These are phyloP conservation scores for Cladosporium phlei DNA, from an alignment of 2,329 filamentous ascomycete genomes.

Conservation along the genomic window DNA sequence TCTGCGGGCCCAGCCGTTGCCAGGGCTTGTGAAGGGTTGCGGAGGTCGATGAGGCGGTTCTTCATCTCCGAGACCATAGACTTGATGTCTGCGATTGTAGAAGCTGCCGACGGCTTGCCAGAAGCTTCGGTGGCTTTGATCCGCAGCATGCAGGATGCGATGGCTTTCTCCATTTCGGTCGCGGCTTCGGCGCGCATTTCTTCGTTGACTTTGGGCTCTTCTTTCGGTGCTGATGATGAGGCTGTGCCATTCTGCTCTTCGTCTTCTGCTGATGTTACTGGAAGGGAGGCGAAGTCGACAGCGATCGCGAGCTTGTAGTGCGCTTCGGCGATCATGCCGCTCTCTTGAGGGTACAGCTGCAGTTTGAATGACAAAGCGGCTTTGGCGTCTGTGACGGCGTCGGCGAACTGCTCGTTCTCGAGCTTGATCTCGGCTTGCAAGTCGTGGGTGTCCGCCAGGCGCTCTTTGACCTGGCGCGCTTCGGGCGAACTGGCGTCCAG, in stretches of 20 bases:
- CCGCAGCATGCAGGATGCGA: conserved; percentile 66
- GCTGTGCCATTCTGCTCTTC: conserved; percentile 39
- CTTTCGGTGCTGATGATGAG: conserved; percentile 22
- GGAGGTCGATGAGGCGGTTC: conserved; percentile 67
- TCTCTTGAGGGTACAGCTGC: conserved; percentile 72
- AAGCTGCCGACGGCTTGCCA: conserved; percentile 55
- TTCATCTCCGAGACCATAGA: conserved; percentile 77
- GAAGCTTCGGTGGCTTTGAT: conserved; percentile 63
- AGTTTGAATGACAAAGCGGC: conserved; percentile 74
- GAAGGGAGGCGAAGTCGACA: conserved; percentile 85
- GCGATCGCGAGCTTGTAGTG: conserved; percentile 96
- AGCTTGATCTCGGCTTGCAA: conserved; percentile 94
- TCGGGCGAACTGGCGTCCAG: conserved; percentile 20
- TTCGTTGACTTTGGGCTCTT: conserved; percentile 56
- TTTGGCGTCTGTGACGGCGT: conserved; percentile 79
- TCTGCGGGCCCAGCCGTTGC: conserved; percentile 48
- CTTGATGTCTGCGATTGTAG: conserved; percentile 68
- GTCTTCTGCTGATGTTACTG: conserved; percentile 51
- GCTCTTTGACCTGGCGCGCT: conserved; percentile 67
- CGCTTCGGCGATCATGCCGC: conserved; percentile 83
- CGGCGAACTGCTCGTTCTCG: conserved; percentile 86
- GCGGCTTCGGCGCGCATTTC: conserved; percentile 66
- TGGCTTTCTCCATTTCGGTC: conserved; percentile 66
- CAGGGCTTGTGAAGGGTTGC: conserved; percentile 57
- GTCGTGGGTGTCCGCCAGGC: conserved; percentile 88